Base-by-base conservation (phyloP, 208 protist species). In the Phytomonas sp. region DNA sequence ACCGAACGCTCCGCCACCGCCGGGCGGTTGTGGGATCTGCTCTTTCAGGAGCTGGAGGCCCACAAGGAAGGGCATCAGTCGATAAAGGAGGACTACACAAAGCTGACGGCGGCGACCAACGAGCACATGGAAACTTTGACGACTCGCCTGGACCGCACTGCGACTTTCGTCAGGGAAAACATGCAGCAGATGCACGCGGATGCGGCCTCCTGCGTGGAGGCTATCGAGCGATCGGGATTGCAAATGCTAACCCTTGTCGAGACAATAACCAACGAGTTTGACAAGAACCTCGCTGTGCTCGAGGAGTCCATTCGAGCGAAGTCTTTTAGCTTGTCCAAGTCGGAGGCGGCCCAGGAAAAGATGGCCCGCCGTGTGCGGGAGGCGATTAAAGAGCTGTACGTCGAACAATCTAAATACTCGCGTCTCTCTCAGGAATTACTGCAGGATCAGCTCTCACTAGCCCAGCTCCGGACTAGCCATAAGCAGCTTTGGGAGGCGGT, bases 351-450 rank as follows among this genome's bases (percentile, higher is more conserved):
- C 37, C 89, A 95, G 49, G 89, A 95, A 62, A 83, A 84, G 52
- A 76, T 82, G 33, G 80, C 81, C 0, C 89, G 89, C 5, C 87
- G 87, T 29, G 81, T 93, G 32, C 82, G 89, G 0, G 89, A 95
- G 75, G 76, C 76, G 0, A 71, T 87, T 23, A 95, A 95, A 73
- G 87, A 81, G 62, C 77, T 81, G 63, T 84, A 88, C 65, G 49
- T 67, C 67, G 89, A 95, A 70, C 87, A 95, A 75, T 32, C 84
- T 5, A 77, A 77, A 67, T 92, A 95, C 75, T 78, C 86, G 69
- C 74, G 79, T 42, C 67, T 79, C 5, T 29, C 79, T 19, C 83
- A 91, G 74, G 84, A 82, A 68, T 67, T 84, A 42, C 63, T 92
- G 60, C 76, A 83, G 49, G 83, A 89, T 62, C 74, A 77, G 36